These are phyloP conservation scores for Trypanosoma mega DNA, from an alignment of 208 protist species.

Conservation along the genomic window DNA sequence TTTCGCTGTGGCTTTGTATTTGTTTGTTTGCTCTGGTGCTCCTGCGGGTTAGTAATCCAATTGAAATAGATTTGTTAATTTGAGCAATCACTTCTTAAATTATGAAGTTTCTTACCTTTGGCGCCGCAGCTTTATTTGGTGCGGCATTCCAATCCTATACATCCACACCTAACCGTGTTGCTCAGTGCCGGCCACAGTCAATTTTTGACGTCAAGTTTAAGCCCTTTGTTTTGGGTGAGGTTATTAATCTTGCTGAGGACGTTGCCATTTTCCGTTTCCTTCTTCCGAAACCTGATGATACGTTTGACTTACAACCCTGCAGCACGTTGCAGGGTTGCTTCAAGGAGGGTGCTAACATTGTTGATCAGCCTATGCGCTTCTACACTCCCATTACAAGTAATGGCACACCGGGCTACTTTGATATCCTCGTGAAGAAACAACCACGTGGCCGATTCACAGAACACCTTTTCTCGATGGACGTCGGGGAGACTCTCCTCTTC, in stretches of 20 bases:
- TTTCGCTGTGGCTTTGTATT: too few relatives aligned
- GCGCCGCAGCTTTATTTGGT: conserved; percentile 42
- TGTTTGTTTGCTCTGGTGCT: too few relatives aligned
- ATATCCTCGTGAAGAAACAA: conserved; percentile 87
- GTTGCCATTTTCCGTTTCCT: conserved; percentile 88
- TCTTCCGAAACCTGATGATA: conserved; percentile 56
- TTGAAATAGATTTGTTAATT: too few relatives aligned
- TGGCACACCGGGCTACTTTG: conserved; percentile 88
- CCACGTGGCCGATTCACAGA: conserved; percentile 78
- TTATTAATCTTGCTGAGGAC: conserved; percentile 84
- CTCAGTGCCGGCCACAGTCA: conserved; percentile 39
- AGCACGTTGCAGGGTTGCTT: conserved; percentile 82
- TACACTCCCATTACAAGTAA: conserved; percentile 91
- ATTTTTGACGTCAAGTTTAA: conserved; percentile 73
- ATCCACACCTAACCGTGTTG: conserved; percentile 33
- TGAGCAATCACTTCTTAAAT: background rate
- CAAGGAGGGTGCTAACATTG: conserved; percentile 77
- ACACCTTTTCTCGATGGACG: conserved; percentile 81
- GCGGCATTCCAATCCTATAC: conserved; percentile 63
- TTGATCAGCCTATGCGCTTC: conserved; percentile 85
- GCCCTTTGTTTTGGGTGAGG: conserved; percentile 82
- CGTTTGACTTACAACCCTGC: conserved; percentile 77
- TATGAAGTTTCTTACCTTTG: conserved; percentile 56
- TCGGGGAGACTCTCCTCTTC: conserved; percentile 82
- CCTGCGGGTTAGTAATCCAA: too few relatives aligned